These are phyloP conservation scores for Ustilago sp. DNA, from an alignment of 1,284 basidiomycete genomes.

Conservation along the genomic window DNA sequence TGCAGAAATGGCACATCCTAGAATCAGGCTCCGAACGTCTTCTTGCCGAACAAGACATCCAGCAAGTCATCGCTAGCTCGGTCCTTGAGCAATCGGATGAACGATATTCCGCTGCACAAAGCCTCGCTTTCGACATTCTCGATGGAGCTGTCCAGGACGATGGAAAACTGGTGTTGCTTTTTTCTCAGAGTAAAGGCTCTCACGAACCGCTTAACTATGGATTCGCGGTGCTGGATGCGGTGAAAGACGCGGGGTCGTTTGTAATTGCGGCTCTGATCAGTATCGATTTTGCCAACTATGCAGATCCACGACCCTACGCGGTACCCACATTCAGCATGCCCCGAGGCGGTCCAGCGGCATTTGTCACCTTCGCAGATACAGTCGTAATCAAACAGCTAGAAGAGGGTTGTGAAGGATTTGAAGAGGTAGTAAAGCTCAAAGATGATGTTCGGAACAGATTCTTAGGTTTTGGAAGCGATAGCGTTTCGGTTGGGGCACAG, in stretches of 20 bases:
- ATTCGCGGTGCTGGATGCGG: slow-evolving; percentile 36
- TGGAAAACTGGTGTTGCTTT: slow-evolving; percentile 52
- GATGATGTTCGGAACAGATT: slow-evolving; percentile 64
- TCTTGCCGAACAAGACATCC: slow-evolving; percentile 63
- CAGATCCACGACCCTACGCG: slow-evolving; percentile 58
- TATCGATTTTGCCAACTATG: slow-evolving; percentile 38
- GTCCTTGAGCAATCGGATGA: slow-evolving; percentile 47
- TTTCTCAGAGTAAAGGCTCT: slow-evolving; percentile 34
- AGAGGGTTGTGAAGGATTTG: slow-evolving; percentile 52
- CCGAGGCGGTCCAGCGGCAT: slow-evolving; percentile 59
- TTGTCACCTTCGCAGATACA: slow-evolving; percentile 60
- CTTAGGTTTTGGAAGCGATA: slow-evolving; percentile 59
- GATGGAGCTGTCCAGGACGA: slow-evolving; percentile 46
- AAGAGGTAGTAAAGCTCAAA: slow-evolving; percentile 69
- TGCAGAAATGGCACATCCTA: slow-evolving; percentile 66
- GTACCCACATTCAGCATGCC: slow-evolving; percentile 59
- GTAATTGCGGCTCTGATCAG: slow-evolving; percentile 28
- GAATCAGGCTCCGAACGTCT: slow-evolving; percentile 57
- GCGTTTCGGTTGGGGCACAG: slow-evolving; percentile 17
- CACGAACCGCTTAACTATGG: slow-evolving; percentile 48
- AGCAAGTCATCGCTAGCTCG: slow-evolving; percentile 56
- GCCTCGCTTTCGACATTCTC: slow-evolving; percentile 36
- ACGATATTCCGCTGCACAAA: slow-evolving; percentile 54
- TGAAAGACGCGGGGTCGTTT: slow-evolving; percentile 43
- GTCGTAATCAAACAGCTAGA: slow-evolving; percentile 56